These are phyloP conservation scores for Blastomyces gilchristii DNA, from an alignment of 2,329 filamentous ascomycete species.

Conservation along the genomic window DNA sequence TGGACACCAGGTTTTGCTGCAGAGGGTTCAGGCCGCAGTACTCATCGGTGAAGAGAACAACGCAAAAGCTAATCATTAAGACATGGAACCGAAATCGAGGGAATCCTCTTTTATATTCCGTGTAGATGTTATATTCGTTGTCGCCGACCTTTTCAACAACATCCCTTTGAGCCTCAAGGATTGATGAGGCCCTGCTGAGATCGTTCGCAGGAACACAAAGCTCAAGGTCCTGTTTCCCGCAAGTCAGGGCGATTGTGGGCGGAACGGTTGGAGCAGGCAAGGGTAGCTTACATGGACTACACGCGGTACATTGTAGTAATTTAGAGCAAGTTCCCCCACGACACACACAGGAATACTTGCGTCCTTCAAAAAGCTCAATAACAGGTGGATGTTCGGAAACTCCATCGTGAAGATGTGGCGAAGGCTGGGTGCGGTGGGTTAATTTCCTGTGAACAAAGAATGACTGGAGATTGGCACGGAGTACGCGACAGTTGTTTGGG, in stretches of 20 bases:
- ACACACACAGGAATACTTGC: conserved; percentile 9
- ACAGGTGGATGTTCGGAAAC: conserved; percentile 9
- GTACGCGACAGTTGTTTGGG: no score
- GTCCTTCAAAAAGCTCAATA: conserved; percentile 24
- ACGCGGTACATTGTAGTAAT: conserved; percentile 13
- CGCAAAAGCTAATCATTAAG: conserved; percentile 4
- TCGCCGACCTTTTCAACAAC: conserved; percentile 19
- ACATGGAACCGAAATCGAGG: conserved; percentile 16
- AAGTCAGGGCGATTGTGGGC: background rate
- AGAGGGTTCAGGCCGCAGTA: conserved; percentile 16
- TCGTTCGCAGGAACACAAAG: conserved; percentile 10
- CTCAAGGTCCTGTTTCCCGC: conserved; percentile 9
- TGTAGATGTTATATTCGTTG: conserved; percentile 18
- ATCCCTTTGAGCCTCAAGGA: conserved; percentile 39
- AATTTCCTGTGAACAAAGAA: no score
- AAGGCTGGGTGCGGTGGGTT: no score
- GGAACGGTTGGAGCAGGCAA: background rate
- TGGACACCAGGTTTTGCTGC: conserved; percentile 9
- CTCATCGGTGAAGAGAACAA: conserved; percentile 16
- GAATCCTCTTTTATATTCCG: conserved; percentile 20
- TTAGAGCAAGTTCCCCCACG: conserved; percentile 13
- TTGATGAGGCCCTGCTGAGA: conserved; percentile 4
- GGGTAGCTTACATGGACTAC: conserved; percentile 9
- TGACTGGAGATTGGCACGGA: no score
- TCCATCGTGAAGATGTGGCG: background rate